Percentiles rank a stretch among this genome's conserved stretches.
phyloP scores from a whole-genome alignment of 148 eudicot genomes.

The Camellia sinensis region DNA sequence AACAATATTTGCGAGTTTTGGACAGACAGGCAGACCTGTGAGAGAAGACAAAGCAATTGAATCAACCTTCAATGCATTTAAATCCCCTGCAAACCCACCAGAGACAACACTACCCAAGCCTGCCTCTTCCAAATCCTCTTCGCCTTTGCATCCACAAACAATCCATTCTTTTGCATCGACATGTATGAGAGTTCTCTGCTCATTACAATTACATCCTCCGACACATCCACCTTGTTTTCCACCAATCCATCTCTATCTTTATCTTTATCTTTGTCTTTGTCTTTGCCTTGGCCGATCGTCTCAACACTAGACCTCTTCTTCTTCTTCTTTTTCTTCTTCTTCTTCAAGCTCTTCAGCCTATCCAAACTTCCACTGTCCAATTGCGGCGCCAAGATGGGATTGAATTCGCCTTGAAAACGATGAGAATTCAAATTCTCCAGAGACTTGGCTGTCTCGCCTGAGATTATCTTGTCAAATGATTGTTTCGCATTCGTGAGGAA shows the following conservation, averaged over 20 bases:
- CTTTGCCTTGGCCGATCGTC: too few relatives aligned
- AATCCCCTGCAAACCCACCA: constrained; percentile 72
- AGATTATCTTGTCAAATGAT: constrained; percentile 27
- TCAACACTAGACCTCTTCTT: constrained; percentile 4
- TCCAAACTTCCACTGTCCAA: constrained; percentile 20
- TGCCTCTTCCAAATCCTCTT: constrained; percentile 64
- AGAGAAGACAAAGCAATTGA: background rate
- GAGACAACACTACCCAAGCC: constrained; percentile 56
- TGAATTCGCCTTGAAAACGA: constrained; percentile 10
- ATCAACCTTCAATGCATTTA: constrained; percentile 54
- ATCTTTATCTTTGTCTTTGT: constrained; percentile 3
- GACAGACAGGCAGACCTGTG: too few relatives aligned
- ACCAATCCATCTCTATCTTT: constrained; percentile 31
- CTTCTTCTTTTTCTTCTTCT: constrained; percentile 48
- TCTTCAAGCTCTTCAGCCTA: constrained; percentile 30
- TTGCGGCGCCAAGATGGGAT: constrained; percentile 28
- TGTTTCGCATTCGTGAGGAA: constrained; percentile 47
- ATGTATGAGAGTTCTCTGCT: constrained; percentile 36
- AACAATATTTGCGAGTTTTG: too few relatives aligned
- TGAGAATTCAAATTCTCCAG: constrained; percentile 35
- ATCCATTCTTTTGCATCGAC: constrained; percentile 29
- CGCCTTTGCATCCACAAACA: constrained; percentile 33
- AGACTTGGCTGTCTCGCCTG: background rate
- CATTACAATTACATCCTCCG: constrained; percentile 26
- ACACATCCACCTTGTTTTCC: constrained; percentile 40